Base-by-base conservation (phyloP, 176 grass and related monocot genomes). In the Oryza glaberrima region DNA sequence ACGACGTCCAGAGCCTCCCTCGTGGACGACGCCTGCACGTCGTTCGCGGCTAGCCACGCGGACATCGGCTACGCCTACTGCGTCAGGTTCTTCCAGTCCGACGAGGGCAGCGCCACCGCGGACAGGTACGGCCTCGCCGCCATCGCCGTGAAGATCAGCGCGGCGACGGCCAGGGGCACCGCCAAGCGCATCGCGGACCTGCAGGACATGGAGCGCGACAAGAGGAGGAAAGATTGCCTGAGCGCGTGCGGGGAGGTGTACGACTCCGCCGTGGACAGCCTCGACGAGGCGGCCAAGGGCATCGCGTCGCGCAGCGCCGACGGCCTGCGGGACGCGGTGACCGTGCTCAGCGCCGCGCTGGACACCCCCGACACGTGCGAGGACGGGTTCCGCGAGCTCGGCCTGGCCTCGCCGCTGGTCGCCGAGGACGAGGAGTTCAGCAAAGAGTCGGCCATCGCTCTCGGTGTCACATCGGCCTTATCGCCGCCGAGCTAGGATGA, bases 21-120 rank as follows among this genome's bases (percentile, higher is more conserved):
- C 6, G 12, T 95, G 17, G 20, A 94, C 43, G 87, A 90, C n/a
- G 52, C 87, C 32, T 98, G 95, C 87, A 89, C 83, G 79, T 46
- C 79, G 34, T 65, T 93, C 68, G 65, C 63, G 15, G 75, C 51
- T 1, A 44, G 17, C 12, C 22, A 82, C 82, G 23, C 17, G 11
- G 68, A 19, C 2, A 74, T 88, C 69, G 72, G 45, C n/a, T 84
- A 91, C 34, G 84, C 64, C 43, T 94, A 90, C 47, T 93, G 95
- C 82, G 19, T 93, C 69, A 82, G 30, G 17, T 88, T 88, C 43
- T 92, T 98, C 52, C 45, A 88, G 51, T 34, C 76, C 17, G 82
- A 82, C 78, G 34, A 30, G 10, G 77, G 40, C 0, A 90, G 84
- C 63, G 60, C 81, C 54, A 28, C 30, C 8, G 66, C 79, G 0